Conservation (phyloP, 2,329 filamentous ascomycete species). For the Esteya vermicola region DNA sequence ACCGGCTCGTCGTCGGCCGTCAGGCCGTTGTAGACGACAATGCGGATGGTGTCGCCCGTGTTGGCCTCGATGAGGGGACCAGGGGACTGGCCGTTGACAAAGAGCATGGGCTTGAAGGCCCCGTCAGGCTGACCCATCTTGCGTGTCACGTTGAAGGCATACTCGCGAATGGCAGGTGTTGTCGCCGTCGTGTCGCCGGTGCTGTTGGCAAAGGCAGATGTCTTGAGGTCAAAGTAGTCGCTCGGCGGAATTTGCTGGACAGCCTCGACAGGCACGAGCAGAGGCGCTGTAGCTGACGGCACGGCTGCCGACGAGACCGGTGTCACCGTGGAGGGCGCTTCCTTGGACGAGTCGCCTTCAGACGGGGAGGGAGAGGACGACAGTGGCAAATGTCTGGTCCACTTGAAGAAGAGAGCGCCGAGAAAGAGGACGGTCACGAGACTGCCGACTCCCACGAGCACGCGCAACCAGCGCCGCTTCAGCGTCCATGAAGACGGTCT, state of each 20-base stretch:
- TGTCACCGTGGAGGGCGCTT: too few relatives aligned
- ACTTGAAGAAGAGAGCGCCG: too few relatives aligned
- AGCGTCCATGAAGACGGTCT: too few relatives aligned
- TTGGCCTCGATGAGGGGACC: conserved; percentile 30
- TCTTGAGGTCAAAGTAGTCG: background rate
- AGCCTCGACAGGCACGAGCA: too few relatives aligned
- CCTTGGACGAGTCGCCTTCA: too few relatives aligned
- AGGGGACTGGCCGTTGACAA: conserved; percentile 26
- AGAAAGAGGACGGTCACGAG: too few relatives aligned
- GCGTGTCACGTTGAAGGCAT: conserved; percentile 19
- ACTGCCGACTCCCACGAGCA: too few relatives aligned
- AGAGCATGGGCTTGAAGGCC: conserved; percentile 21
- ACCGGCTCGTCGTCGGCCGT: background rate
- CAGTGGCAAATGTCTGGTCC: too few relatives aligned
- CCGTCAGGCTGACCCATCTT: conserved; percentile 20
- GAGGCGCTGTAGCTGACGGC: background rate
- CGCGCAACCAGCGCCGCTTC: too few relatives aligned
- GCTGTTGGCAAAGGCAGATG: conserved; percentile 14
- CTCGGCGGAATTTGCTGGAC: background rate
- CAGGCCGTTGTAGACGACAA: conserved; percentile 48
- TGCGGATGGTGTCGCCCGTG: conserved; percentile 25
- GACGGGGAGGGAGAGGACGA: too few relatives aligned
- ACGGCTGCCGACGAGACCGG: too few relatives aligned
- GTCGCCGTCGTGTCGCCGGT: conserved; percentile 3
- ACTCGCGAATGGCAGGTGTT: conserved; percentile 16